phyloP scores from a whole-genome alignment of 2,329 filamentous ascomycete species.

The Colletotrichum magnum region DNA sequence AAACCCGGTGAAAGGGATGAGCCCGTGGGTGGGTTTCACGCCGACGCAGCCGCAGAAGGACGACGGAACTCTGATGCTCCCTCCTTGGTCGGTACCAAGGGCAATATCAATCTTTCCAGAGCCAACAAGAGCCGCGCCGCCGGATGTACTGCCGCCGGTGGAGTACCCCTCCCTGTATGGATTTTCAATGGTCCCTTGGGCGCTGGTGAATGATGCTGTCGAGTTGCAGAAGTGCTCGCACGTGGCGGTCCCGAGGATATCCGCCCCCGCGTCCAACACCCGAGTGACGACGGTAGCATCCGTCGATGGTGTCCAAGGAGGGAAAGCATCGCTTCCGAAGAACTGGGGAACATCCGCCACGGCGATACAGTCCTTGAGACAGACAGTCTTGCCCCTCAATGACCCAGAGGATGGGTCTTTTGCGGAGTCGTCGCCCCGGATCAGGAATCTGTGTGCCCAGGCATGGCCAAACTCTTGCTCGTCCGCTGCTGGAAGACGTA shows the following conservation, averaged over 20 bases:
- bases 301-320: constrained; percentile 63
- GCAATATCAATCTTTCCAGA: constrained; percentile 59
- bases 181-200: constrained; percentile 62
- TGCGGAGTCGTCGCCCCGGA: constrained; percentile 45
- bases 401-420: constrained; percentile 15
- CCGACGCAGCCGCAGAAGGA: constrained; percentile 58
- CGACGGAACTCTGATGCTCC: constrained; percentile 61
- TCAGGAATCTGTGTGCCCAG: constrained; percentile 66
- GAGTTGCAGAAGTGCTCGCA: constrained; percentile 69
- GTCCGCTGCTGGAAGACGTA: constrained; percentile 54
- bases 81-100: constrained; percentile 64
- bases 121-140: constrained; percentile 61
- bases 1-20: constrained; percentile 66
- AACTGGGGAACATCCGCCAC: constrained; percentile 68
- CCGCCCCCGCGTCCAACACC: constrained; percentile 63
- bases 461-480: constrained; percentile 63
- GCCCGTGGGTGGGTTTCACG: constrained; percentile 65
- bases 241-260: constrained; percentile 64
- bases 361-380: constrained; percentile 68
- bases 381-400: constrained; percentile 61
- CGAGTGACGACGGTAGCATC: constrained; percentile 69
- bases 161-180: constrained; percentile 60
- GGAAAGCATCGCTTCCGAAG: constrained; percentile 64
- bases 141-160: constrained; percentile 64
- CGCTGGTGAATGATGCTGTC: constrained; percentile 61